Evolutionary conservation across 2,329 filamentous ascomycete species (phyloP), one percentile per base, ranked within the genome.

Genomic region (Alternaria gaisen): DNA sequence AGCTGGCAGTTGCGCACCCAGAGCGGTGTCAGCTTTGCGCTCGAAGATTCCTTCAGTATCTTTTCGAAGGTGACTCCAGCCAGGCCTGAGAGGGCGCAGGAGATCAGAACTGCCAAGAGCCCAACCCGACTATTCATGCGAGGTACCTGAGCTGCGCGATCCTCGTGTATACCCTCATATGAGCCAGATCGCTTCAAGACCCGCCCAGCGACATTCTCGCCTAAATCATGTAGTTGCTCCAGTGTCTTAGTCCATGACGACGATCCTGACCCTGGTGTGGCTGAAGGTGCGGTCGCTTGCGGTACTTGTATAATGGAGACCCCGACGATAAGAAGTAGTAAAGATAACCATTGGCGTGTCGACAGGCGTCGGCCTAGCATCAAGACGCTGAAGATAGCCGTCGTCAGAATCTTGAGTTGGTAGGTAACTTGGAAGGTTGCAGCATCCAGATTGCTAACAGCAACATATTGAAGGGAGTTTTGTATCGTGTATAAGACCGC

Each of bases 1-100:
- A 99, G 83, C 78, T 99, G 95, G 47, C 97, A 91, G 76, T 98
- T 99, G 63, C 95, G 90, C 43, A 95, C 90, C 95, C 95, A 99
- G 14, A 98, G 85, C 0, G 92, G 94, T 6, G 90, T 90, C 11
- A 88, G 89, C 48, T 88, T 86, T 2, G 86, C 85, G 8, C 60
- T 65, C 0, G 87, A 85, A n/a, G 91, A 91, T 67, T 97, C 91
- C 77, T 96, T 97, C 56, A 98, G 83, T 3, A 97, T 89, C 80
- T 96, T 97, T 78, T 98, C 92, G 67, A 94, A 94, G 71, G 92
- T 93, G 1, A 94, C 92, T 0, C 93, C 91, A 0, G 93, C 94
- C 50, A 97, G 81, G 3, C 93, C 93, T 1, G 94, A 97, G 8
- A 95, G 86, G 10, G 89, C 83, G 53, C 93, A 94, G 12, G 93